Conservation (phyloP, 441 rosid genomes). For the Isatis lusitanica region DNA sequence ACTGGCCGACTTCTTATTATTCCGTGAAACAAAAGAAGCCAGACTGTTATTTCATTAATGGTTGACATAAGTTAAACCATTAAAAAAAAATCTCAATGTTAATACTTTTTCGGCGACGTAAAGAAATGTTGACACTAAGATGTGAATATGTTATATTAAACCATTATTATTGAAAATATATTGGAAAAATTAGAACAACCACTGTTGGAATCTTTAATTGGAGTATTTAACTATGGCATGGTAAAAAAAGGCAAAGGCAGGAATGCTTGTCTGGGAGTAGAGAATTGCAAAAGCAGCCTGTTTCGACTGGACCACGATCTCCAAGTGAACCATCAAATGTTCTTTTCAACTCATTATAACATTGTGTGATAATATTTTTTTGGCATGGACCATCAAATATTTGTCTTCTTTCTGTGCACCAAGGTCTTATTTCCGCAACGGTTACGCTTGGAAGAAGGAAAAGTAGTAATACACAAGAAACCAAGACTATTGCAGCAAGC, state of each 20-base stretch:
- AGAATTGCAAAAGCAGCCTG: slow-evolving; percentile 13
- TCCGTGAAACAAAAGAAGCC: too few relatives aligned
- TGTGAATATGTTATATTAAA: not conserved
- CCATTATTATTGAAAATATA: not conserved
- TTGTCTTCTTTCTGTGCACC: slow-evolving; percentile 20
- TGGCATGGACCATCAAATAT: slow-evolving; percentile 14
- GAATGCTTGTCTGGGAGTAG: not conserved
- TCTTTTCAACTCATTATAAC: not conserved
- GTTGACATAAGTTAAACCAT: too few relatives aligned
- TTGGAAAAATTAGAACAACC: not conserved
- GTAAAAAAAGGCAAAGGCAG: not conserved
- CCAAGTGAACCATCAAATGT: not conserved
- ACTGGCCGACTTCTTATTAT: too few relatives aligned
- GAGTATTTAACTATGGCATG: not conserved
- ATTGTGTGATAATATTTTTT: not conserved
- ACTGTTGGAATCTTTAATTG: not conserved
- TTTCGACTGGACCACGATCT: not conserved
- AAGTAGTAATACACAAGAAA: not conserved
- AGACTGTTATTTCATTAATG: too few relatives aligned
- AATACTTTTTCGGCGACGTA: too few relatives aligned
- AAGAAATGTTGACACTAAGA: not conserved
- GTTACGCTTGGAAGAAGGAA: not conserved
- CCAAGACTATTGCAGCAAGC: slow-evolving; percentile 7
- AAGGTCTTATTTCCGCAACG: slow-evolving; percentile 6
- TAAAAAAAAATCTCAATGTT: too few relatives aligned